phyloP scores from a whole-genome alignment of 768 basidiomycete genomes.

The Glaciozyma martinii region DNA sequence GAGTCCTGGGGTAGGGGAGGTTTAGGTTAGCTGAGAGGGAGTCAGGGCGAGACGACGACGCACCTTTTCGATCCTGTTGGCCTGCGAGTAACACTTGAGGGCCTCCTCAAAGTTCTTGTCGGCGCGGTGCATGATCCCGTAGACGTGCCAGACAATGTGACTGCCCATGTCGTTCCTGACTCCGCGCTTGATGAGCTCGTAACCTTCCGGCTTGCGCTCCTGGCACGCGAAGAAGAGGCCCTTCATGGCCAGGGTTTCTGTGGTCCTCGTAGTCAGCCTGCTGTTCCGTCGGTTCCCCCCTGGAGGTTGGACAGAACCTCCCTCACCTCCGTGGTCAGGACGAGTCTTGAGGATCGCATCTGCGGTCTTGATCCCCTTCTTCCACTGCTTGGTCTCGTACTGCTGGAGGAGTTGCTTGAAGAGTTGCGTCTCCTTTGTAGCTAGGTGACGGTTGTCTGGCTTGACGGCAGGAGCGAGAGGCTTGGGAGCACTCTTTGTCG shows the following conservation, averaged over 20 bases:
- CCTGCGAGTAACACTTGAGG: slow-evolving; percentile 81
- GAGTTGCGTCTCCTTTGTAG: slow-evolving; percentile 12
- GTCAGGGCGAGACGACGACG: slow-evolving; percentile 2
- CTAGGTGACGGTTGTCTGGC: slow-evolving; percentile 14
- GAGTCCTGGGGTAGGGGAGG: slow-evolving; percentile 59
- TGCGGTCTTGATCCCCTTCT: slow-evolving; percentile 79
- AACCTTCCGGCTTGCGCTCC: slow-evolving; percentile 57
- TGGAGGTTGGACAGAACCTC: neutral
- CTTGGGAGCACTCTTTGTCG: slow-evolving; percentile 52
- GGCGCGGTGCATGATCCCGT: slow-evolving; percentile 85
- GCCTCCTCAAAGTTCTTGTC: slow-evolving; percentile 94
- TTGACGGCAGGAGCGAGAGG: slow-evolving; percentile 46
- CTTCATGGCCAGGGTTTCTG: slow-evolving; percentile 95
- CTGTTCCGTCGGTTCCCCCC: neutral
- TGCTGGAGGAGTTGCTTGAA: slow-evolving; percentile 39
- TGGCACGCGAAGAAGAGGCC: slow-evolving; percentile 72
- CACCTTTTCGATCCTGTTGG: slow-evolving; percentile 80
- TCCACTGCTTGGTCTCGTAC: slow-evolving; percentile 81
- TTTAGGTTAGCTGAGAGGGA: neutral
- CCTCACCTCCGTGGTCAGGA: slow-evolving; percentile 86
- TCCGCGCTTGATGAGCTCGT: slow-evolving; percentile 75
- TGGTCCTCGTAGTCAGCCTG: neutral
- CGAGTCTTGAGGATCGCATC: slow-evolving; percentile 92
- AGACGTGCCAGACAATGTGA: slow-evolving; percentile 97
- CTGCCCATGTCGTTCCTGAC: slow-evolving; percentile 61